These are phyloP conservation scores for Cyberlindnera euphorbiiphila DNA, from an alignment of 805 yeast genomes.

Conservation along the genomic window DNA sequence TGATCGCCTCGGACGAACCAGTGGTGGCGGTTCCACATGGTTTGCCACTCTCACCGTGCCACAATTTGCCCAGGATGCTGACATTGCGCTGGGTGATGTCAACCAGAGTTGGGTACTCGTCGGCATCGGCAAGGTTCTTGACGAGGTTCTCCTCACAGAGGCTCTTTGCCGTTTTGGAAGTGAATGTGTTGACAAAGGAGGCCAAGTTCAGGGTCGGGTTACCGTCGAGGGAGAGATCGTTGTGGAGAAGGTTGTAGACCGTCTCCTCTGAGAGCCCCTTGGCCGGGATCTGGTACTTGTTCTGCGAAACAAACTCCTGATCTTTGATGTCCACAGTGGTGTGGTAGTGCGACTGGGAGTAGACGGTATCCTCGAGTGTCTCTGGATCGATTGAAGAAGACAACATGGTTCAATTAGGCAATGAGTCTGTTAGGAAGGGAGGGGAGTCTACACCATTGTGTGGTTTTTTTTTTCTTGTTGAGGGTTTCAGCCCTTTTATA, in stretches of 20 bases:
- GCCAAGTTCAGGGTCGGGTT: conserved; percentile 82
- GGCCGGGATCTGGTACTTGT: conserved; percentile 57
- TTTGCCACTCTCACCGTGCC: conserved; percentile 60
- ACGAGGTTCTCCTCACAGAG: conserved; percentile 68
- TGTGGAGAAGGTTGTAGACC: conserved; percentile 62
- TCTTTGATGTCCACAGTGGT: conserved; percentile 11
- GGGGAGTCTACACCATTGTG: no score
- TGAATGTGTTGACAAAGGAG: conserved; percentile 77
- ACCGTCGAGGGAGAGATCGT: conserved; percentile 80
- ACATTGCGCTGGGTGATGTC: conserved; percentile 81
- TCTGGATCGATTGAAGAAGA: conserved; percentile 30
- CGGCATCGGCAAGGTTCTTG: conserved; percentile 89
- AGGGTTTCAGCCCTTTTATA: no score
- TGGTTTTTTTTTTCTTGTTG: no score
- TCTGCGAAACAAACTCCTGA: conserved; percentile 22
- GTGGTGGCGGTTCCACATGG: conserved; percentile 90
- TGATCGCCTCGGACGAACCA: conserved; percentile 91
- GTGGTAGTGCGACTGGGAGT: conserved; percentile 26
- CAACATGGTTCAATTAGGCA: conserved; percentile 19
- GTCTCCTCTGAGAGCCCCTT: conserved; percentile 47
- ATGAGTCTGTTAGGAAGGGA: no score
- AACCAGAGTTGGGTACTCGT: conserved; percentile 84
- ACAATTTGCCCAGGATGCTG: conserved; percentile 70
- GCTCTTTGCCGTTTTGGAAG: conserved; percentile 48
- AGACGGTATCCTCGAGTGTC: conserved; percentile 29